Percentiles rank a stretch among this genome's conserved stretches.
Evolutionary conservation across 176 grass and related monocot species (phyloP).

Genomic region (Metroxylon sagu): DNA sequence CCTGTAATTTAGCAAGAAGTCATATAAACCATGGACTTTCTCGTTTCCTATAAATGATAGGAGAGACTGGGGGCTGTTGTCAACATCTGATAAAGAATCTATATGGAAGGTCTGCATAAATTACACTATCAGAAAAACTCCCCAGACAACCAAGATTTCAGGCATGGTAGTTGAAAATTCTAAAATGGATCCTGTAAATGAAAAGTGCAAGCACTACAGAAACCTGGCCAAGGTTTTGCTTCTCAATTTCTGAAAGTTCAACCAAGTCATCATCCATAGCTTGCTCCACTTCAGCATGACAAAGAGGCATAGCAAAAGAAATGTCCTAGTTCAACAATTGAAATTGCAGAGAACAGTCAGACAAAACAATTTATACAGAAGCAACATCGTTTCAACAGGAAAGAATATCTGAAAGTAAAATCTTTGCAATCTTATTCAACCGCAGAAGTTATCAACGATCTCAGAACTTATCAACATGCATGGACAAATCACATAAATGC

Average conservation of each 20-base stretch:
- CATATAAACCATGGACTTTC: constrained; percentile 77
- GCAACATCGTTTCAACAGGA: too few relatives aligned
- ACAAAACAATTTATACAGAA: neutral
- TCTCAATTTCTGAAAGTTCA: constrained; percentile 81
- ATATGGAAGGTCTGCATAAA: constrained; percentile 51
- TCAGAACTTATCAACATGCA: too few relatives aligned
- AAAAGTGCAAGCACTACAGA: constrained; percentile 5
- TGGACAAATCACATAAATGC: too few relatives aligned
- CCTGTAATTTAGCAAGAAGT: constrained; percentile 87
- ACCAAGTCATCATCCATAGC: constrained; percentile 72
- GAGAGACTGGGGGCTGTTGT: constrained; percentile 71
- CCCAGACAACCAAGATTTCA: too few relatives aligned
- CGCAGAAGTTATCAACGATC: too few relatives aligned
- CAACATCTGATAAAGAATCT: constrained; percentile 61
- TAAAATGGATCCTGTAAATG: too few relatives aligned
- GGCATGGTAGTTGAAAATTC: too few relatives aligned
- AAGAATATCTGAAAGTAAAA: too few relatives aligned
- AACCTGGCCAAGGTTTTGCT: constrained; percentile 78
- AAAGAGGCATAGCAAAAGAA: constrained; percentile 83
- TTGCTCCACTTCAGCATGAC: constrained; percentile 59
- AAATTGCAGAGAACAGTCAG: constrained; percentile 13
- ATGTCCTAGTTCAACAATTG: constrained; percentile 36
- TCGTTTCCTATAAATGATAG: constrained; percentile 60
- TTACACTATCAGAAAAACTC: neutral
- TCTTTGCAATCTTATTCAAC: too few relatives aligned